A percentile compares a stretch with the other conserved stretches of the same genome.
Conservation (phyloP, 2,329 filamentous ascomycete species). For the Phialocephala subalpina region DNA sequence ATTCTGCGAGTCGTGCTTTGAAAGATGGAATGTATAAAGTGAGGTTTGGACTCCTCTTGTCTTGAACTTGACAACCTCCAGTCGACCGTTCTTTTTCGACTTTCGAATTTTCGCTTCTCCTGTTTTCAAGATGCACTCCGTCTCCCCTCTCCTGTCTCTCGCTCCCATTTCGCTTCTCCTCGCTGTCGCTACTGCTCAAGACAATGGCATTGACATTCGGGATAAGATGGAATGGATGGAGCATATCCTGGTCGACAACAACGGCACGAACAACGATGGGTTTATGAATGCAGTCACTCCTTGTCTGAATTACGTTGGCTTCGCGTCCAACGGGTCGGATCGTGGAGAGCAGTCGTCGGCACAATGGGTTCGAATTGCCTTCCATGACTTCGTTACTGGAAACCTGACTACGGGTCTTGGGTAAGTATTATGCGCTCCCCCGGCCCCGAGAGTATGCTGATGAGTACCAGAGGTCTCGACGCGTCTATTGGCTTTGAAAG, state of each 20-base stretch:
- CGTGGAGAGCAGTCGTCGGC: constrained; percentile 44
- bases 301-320: constrained; percentile 3
- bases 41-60: neutral
- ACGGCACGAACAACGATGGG: neutral
- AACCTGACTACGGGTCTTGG: constrained; percentile 45
- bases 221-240: constrained; percentile 8
- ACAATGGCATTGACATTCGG: neutral
- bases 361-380: constrained; percentile 67
- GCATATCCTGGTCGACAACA: constrained; percentile 2
- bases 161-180: neutral
- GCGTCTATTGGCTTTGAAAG: constrained; percentile 42
- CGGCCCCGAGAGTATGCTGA: too few relatives aligned
- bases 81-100: neutral
- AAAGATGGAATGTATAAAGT: neutral
- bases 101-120: neutral
- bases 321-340: neutral
- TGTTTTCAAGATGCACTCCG: neutral
- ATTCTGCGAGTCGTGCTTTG: neutral
- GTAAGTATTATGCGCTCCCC: constrained; percentile 16
- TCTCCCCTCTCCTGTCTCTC: neutral
- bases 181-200: neutral
- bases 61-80: neutral
- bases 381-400: constrained; percentile 67
- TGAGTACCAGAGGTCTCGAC: constrained; percentile 59
- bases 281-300: constrained; percentile 2